phyloP scores from a whole-genome alignment of 306 rosid genomes.

The Aeschynomene evenia region DNA sequence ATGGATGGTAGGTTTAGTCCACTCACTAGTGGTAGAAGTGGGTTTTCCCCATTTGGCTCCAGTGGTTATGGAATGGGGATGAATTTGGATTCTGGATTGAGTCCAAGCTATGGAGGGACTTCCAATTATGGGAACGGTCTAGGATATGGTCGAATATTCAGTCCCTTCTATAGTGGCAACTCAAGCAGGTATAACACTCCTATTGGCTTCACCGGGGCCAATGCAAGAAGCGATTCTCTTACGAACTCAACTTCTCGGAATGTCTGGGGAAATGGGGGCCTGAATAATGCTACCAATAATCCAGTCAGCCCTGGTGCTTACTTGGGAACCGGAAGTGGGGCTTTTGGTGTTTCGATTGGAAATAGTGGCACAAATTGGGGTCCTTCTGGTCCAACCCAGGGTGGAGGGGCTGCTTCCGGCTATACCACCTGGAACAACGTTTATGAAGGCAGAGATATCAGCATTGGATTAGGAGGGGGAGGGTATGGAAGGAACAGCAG shows the following conservation, averaged over 20 bases:
- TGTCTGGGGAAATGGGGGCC: conserved; percentile 76
- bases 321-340: conserved; percentile 61
- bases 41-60: conserved; percentile 59
- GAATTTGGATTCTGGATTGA: conserved; percentile 70
- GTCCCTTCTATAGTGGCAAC: conserved; percentile 65
- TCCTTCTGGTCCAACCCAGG: conserved; percentile 42
- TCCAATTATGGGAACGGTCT: conserved; percentile 58
- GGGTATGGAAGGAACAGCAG: conserved; percentile 66
- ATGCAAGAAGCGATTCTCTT: conserved; percentile 61
- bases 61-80: conserved; percentile 65
- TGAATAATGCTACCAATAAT: conserved; percentile 45
- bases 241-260: conserved; percentile 59
- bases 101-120: conserved; percentile 59
- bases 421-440: conserved; percentile 48
- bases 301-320: conserved; percentile 47
- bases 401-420: conserved; percentile 59
- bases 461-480: conserved; percentile 59
- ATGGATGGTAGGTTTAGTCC: conserved; percentile 83
- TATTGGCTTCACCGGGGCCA: conserved; percentile 62
- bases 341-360: conserved; percentile 69
- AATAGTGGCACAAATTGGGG: conserved; percentile 60
- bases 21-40: conserved; percentile 56
- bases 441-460: conserved; percentile 60
- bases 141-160: conserved; percentile 66
- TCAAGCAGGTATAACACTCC: conserved; percentile 71